Evolutionary conservation across 805 yeast species (phyloP).

Genomic region (Candida qinlingensis): DNA sequence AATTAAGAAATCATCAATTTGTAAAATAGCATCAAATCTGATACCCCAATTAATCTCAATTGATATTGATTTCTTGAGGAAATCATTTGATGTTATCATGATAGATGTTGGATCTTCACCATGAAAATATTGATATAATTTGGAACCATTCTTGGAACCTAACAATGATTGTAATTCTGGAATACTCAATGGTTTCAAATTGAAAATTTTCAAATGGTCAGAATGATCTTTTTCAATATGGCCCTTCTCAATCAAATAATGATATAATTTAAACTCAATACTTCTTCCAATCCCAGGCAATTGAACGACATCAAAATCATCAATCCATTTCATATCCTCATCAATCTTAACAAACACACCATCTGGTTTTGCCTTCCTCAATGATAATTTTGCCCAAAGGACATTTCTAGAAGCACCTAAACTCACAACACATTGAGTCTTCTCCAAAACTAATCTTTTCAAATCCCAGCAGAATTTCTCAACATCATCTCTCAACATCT

Average conservation of each 20-base stretch:
- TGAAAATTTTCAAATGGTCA: conserved; percentile 30
- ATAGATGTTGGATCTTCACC: conserved; percentile 67
- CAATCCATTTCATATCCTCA: conserved; percentile 2
- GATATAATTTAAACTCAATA: conserved; percentile 34
- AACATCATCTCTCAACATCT: conserved; percentile 18
- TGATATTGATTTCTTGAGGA: conserved; percentile 70
- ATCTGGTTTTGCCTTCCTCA: conserved; percentile 74
- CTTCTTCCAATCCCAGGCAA: conserved; percentile 60
- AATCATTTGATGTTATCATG: conserved; percentile 46
- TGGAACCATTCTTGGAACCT: conserved; percentile 69
- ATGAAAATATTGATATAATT: conserved; percentile 50
- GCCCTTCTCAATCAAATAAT: conserved; percentile 27
- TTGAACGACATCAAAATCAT: neutral
- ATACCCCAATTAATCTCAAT: conserved; percentile 93
- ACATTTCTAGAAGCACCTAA: conserved; percentile 76
- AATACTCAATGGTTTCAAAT: conserved; percentile 33
- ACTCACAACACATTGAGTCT: conserved; percentile 66
- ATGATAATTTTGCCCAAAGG: conserved; percentile 69
- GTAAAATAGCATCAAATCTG: conserved; percentile 53
- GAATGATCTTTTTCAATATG: conserved; percentile 13
- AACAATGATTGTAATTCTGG: conserved; percentile 38
- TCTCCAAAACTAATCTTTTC: conserved; percentile 33
- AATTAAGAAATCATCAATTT: conserved; percentile 60
- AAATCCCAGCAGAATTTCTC: conserved; percentile 22
- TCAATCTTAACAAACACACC: conserved; percentile 33